phyloP scores from a whole-genome alignment of 1,139 yeast genomes.

The Hemisphaericaspora lyxosophila region DNA sequence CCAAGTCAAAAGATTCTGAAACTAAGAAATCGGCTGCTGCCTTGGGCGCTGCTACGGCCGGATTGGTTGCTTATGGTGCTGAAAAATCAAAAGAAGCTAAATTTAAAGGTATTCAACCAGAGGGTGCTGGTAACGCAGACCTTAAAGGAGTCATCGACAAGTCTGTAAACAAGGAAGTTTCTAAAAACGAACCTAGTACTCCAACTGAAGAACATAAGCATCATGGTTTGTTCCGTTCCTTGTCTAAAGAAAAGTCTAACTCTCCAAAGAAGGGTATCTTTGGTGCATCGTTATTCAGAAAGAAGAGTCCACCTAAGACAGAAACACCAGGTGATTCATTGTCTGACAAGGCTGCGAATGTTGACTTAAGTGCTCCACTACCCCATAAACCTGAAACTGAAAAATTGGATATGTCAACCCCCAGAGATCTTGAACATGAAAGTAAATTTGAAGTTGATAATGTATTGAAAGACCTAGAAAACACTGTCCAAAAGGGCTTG shows the following conservation, averaged over 20 bases:
- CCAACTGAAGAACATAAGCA: background rate
- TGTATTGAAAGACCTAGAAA: background rate
- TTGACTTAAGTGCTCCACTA: background rate
- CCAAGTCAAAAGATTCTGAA: background rate
- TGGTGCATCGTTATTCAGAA: background rate
- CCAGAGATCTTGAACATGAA: background rate
- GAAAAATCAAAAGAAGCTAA: background rate
- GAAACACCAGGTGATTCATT: background rate
- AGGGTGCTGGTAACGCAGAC: background rate
- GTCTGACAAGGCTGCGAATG: background rate
- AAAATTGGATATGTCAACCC: background rate
- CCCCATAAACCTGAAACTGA: background rate
- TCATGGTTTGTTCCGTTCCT: background rate
- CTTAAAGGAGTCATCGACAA: background rate
- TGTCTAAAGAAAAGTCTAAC: background rate
- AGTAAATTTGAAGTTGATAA: background rate
- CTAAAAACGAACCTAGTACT: background rate
- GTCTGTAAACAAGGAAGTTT: background rate
- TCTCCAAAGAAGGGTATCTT: constrained; percentile 2
- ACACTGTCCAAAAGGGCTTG: background rate
- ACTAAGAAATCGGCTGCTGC: too few species aligned
- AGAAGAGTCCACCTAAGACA: background rate
- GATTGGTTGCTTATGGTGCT: background rate
- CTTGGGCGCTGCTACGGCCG: background rate
- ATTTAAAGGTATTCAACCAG: too few species aligned